Percentiles rank a stretch among this genome's conserved stretches.
Conservation (phyloP, 1,284 basidiomycete species). For the Hypsizygus ulmarius region DNA sequence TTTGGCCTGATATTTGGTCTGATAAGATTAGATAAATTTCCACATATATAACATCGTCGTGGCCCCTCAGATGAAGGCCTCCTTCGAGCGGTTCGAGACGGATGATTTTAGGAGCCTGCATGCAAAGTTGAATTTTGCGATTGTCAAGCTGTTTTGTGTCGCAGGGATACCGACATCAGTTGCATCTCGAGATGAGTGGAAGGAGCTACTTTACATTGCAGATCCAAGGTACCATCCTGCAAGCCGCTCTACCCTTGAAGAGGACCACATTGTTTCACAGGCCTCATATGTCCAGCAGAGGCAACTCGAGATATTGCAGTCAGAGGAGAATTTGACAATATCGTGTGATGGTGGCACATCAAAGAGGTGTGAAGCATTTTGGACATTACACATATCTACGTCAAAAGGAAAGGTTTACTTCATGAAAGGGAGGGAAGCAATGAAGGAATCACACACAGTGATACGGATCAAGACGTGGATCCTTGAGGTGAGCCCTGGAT, state of each 20-base stretch:
- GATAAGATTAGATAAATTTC: too few species aligned
- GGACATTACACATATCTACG: conserved; percentile 25
- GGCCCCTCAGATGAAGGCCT: too few species aligned
- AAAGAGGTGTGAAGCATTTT: conserved; percentile 20
- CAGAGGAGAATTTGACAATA: conserved; percentile 5
- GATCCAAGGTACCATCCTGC: conserved; percentile 5
- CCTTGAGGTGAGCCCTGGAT: conserved; percentile 14
- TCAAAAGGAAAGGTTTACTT: conserved; percentile 19
- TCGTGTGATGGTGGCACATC: conserved; percentile 21
- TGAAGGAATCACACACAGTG: conserved; percentile 21
- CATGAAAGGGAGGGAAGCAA: conserved; percentile 21
- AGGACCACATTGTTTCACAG: background rate
- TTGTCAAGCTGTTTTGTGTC: conserved; percentile 12
- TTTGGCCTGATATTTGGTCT: too few species aligned
- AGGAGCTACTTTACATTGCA: conserved; percentile 3
- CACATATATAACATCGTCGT: too few species aligned
- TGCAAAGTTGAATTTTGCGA: conserved; percentile 7
- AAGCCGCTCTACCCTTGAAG: background rate
- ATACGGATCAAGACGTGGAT: conserved; percentile 21
- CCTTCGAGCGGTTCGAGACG: too few species aligned
- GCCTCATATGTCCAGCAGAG: background rate
- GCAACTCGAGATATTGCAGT: background rate
- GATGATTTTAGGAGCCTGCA: too few species aligned
- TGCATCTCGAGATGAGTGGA: conserved; percentile 9
- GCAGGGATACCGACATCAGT: conserved; percentile 9